Percentiles rank a stretch among this genome's conserved stretches.
Conservation (phyloP, 1,139 yeast genomes). For the Candida glucosophila region DNA sequence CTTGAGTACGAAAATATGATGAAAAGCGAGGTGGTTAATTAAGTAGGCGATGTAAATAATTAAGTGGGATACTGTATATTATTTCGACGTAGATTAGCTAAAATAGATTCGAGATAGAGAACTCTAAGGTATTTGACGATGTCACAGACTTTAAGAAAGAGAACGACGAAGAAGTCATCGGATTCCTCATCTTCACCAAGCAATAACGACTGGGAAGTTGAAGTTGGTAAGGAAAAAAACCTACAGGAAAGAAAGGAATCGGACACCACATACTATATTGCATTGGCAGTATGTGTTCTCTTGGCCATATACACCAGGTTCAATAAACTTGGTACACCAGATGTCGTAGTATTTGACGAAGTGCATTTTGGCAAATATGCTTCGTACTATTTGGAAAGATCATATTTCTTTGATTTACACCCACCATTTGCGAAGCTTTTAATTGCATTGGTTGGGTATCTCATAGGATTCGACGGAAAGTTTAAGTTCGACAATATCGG, state of each 20-base stretch:
- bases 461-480: slow-evolving; percentile 80
- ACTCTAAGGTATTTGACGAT: no score
- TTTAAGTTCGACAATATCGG: slow-evolving; percentile 92
- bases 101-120: no score
- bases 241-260: slow-evolving; percentile 18
- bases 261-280: slow-evolving; percentile 29
- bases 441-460: slow-evolving; percentile 84
- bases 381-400: slow-evolving; percentile 71
- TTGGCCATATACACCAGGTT: slow-evolving; percentile 70
- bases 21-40: no score
- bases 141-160: no score
- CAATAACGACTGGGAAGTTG: slow-evolving; percentile 5
- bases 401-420: slow-evolving; percentile 91
- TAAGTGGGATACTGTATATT: no score
- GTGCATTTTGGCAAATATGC: slow-evolving; percentile 98
- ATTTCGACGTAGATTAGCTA: no score
- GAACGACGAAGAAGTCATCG: slow-evolving; percentile 5
- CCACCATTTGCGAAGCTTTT: slow-evolving; percentile 96
- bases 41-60: no score
- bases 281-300: slow-evolving; percentile 43
- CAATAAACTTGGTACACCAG: slow-evolving; percentile 60
- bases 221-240: slow-evolving; percentile 1
- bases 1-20: no score
- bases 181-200: slow-evolving; percentile 3
- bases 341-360: slow-evolving; percentile 93